A percentile compares a stretch with the other conserved stretches of the same genome.
Conservation (phyloP, 345 rosid species). For the Syzygium aqueum region DNA sequence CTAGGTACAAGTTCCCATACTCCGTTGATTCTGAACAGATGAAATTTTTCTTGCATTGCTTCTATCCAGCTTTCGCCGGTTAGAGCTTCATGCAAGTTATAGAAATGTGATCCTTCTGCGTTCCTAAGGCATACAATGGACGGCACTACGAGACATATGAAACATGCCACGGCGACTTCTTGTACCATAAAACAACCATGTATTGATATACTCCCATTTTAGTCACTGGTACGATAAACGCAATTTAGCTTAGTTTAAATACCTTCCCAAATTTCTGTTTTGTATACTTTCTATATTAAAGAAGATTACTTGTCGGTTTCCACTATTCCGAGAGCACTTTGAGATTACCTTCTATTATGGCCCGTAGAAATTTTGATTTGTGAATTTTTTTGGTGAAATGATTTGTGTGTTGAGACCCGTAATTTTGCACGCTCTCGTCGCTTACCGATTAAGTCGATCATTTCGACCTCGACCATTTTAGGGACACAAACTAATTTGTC, state of each 20-base stretch:
- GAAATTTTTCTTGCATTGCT: too few species aligned
- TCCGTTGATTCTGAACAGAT: too few species aligned
- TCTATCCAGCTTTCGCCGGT: too few species aligned
- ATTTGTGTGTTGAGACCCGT: background rate
- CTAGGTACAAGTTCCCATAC: too few species aligned
- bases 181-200: background rate
- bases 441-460: background rate
- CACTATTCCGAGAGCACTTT: background rate
- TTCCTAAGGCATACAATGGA: background rate
- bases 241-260: background rate
- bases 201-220: background rate
- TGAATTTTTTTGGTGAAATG: background rate
- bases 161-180: background rate
- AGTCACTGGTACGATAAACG: background rate
- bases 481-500: background rate
- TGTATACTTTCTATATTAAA: background rate
- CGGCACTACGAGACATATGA: background rate
- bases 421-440: background rate
- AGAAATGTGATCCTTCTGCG: background rate
- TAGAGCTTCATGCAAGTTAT: too few species aligned
- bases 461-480: background rate
- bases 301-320: background rate
- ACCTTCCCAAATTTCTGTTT: background rate
- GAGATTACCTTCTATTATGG: background rate
- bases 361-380: background rate